Base-by-base conservation (phyloP, 257 asterid genomes). In the Paraleonurus japonicus region DNA sequence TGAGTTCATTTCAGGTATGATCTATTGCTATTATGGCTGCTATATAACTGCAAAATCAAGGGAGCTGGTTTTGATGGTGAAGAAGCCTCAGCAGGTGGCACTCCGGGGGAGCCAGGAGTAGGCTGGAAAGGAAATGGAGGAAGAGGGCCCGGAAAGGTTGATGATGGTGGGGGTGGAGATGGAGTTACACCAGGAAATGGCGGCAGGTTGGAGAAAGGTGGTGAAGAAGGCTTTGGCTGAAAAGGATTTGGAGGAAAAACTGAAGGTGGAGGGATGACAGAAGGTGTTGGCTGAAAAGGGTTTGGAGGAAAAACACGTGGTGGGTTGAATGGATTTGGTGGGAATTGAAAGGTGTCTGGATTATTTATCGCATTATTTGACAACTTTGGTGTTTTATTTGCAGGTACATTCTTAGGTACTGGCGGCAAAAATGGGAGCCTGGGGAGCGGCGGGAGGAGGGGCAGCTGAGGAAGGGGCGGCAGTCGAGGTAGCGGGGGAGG, bases 61-160 rank as follows among this genome's bases (percentile, higher is more conserved):
- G 90, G 76, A 60, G 33, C 28, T 85, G 67, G 76, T 67, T 65
- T 75, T 17, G 84, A 65, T 16, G 76, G 61, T 5, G 82, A 69
- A 64, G 86, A 63, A 47, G 45, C 72, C 61, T 43, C 16, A 47
- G 88, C 84, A 13, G 87, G 86, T 30, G 89, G 91, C 69, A 61
- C 86, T 69, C 92, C 84, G 1, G 94, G 91, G 67, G 79, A 79
- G 71, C 92, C 90, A 11, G 90, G 89, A 1, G 61, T 37, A 27
- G 90, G 96, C 75, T 70, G 91, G 81, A 89, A 86, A 2, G 96
- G 92, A 41, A 87, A 77, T 1, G 83, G 88, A 54, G 88, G 88
- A 45, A 84, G 66, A 53, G 75, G 90, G 28, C 64, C 15, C 7
- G 84, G 85, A 51, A 82, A 71, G 27, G 64, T 62, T 4, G 71